phyloP scores from a whole-genome alignment of 257 asterid species.

The Asclepias syriaca region DNA sequence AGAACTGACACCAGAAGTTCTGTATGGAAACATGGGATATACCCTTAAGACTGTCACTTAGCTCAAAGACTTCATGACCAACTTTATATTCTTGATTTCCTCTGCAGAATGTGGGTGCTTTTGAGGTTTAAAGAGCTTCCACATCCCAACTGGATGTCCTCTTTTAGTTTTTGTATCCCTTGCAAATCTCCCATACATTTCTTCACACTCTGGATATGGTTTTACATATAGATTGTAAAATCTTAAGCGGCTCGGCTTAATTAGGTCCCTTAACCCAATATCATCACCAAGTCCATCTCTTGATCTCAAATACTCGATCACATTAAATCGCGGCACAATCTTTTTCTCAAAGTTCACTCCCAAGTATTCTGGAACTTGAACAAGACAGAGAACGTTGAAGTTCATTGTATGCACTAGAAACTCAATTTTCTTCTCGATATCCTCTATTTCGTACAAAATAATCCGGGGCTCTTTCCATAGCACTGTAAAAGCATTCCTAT shows the following conservation, averaged over 20 bases:
- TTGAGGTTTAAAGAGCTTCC: slow-evolving; percentile 79
- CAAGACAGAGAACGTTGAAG: slow-evolving; percentile 42
- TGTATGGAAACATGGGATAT: no score
- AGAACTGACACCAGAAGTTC: no score
- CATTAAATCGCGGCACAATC: slow-evolving; percentile 73
- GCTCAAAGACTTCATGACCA: slow-evolving; percentile 28
- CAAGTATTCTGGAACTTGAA: slow-evolving; percentile 69
- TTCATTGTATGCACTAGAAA: slow-evolving; percentile 56
- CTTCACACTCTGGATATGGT: slow-evolving; percentile 89
- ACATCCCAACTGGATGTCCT: slow-evolving; percentile 69
- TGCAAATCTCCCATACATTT: slow-evolving; percentile 63
- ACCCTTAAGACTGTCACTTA: slow-evolving; percentile 5
- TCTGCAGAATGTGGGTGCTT: slow-evolving; percentile 33
- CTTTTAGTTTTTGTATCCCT: slow-evolving; percentile 24
- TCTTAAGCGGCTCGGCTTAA: slow-evolving; percentile 66
- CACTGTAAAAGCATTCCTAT: slow-evolving; percentile 63
- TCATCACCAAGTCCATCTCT: slow-evolving; percentile 68
- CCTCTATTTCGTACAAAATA: slow-evolving; percentile 41
- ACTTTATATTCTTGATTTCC: slow-evolving; percentile 50
- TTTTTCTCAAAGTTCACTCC: slow-evolving; percentile 74
- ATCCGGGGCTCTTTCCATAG: slow-evolving; percentile 87
- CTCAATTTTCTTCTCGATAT: slow-evolving; percentile 59
- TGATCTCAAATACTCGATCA: slow-evolving; percentile 50
- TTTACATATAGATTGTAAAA: slow-evolving; percentile 82
- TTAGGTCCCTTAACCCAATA: slow-evolving; percentile 49